Evolutionary conservation across 805 yeast species (phyloP).

Genomic region (Pichia phayaonensis): DNA sequence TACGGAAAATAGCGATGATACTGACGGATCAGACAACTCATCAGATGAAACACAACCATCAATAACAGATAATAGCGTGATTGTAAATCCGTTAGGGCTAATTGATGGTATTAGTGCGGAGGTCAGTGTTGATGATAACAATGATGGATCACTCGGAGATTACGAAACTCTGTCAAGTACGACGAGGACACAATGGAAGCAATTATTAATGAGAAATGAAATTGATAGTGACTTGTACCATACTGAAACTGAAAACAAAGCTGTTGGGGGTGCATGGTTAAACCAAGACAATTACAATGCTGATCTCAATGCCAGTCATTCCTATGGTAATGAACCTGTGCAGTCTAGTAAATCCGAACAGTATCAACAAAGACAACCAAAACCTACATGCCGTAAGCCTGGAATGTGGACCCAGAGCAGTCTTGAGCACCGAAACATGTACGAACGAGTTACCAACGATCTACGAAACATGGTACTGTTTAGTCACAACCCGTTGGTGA

Average conservation of each 20-base stretch:
- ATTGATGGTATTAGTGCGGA: not conserved
- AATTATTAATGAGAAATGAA: not conserved
- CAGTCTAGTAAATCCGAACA: not conserved
- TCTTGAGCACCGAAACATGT: conserved; percentile 20
- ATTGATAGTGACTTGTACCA: not conserved
- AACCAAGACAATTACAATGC: conserved; percentile 8
- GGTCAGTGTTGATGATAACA: not conserved
- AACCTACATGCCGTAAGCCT: not conserved
- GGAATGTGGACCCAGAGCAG: conserved; percentile 9
- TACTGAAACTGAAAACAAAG: not conserved
- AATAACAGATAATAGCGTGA: not conserved
- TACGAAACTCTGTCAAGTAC: not conserved
- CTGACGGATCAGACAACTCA: not conserved
- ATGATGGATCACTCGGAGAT: not conserved
- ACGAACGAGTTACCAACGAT: conserved; percentile 25
- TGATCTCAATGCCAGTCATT: not conserved
- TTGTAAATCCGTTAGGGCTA: not conserved
- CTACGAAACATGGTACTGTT: conserved; percentile 23
- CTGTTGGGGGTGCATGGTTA: conserved; percentile 19
- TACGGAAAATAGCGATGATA: not conserved
- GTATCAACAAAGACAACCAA: not conserved
- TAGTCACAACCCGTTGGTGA: conserved; percentile 15
- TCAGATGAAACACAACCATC: not conserved
- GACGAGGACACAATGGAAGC: not conserved
- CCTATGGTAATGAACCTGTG: not conserved